phyloP scores from a whole-genome alignment of 2,329 filamentous ascomycete species.

The Trichoderma lentiforme region DNA sequence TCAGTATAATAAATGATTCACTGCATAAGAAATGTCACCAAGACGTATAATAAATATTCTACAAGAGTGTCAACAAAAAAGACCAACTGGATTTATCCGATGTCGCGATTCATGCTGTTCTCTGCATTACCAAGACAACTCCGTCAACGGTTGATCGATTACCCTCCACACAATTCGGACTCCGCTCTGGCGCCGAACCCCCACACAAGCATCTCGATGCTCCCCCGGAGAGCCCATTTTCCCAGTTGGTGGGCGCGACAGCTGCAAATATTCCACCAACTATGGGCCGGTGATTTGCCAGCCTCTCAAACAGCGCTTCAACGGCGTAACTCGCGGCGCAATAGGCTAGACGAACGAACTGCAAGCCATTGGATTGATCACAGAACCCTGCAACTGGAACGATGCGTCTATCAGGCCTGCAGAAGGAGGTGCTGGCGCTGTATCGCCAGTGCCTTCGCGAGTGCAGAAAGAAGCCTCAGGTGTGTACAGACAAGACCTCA shows the following conservation, averaged over 20 bases:
- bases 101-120: not conserved
- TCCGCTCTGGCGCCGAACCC: conserved; percentile 13
- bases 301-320: not conserved
- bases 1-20: not conserved
- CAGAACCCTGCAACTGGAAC: not conserved
- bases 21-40: not conserved
- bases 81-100: not conserved
- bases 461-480: conserved; percentile 73
- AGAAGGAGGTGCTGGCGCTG: conserved; percentile 79
- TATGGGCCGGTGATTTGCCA: not conserved
- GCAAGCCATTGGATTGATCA: not conserved
- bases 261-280: conserved; percentile 13
- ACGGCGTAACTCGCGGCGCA: not conserved
- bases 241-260: not conserved
- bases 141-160: not conserved
- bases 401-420: conserved; percentile 72
- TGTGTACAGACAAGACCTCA: conserved; percentile 35
- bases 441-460: conserved; percentile 85
- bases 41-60: not conserved
- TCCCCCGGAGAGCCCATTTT: not conserved
- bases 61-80: not conserved
- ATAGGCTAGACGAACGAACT: not conserved
- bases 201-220: not conserved
- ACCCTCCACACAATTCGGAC: not conserved
- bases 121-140: not conserved